Evolutionary conservation across 208 protist genomes (phyloP), one percentile per base, ranked within the genome.

Genomic region (Acanthamoeba healyi): DNA sequence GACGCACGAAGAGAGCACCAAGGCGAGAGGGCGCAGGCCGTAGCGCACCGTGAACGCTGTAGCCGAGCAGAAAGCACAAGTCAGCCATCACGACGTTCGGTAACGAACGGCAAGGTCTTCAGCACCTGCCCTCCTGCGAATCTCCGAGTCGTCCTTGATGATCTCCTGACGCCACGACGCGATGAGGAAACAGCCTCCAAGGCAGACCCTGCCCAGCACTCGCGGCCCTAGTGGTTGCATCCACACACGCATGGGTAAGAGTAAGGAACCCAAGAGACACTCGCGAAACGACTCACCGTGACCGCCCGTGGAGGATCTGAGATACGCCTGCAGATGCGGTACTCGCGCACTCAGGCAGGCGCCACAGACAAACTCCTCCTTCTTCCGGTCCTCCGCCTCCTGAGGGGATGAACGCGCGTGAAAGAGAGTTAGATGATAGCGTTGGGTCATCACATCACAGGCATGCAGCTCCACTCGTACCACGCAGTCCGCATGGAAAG

Each of bases 111-210:
- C n/a, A n/a, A n/a, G n/a, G n/a, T n/a, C n/a, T n/a, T n/a, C n/a
- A n/a, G n/a, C n/a, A n/a, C n/a, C n/a, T n/a, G n/a, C n/a, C 5
- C 67, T n/a, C n/a, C 67, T 22, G 19, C 14, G 0, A 9, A 77
- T 7, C n/a, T 77, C 67, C 19, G 3, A 24, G 12, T 77, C 36
- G 19, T 77, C 67, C 24, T 77, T 77, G 67, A 77, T 77, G 67
- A 77, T 44, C 38, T 77, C 67, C n/a, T 77, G 36, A 24, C 67
- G 67, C 67, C 67, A 77, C 67, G 67, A 77, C 36, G 26, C 15
- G 67, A 77, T 77, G 67, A 77, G 67, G 67, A 77, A 77, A 34
- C 67, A 77, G 67, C 67, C 67, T 77, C 67, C 67, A 77, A 77
- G 67, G 67, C 38, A 46, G 36, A 9, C 19, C 36, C 67, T 36